phyloP scores from a whole-genome alignment of 345 rosid species.

The Bruguiera parviflora region DNA sequence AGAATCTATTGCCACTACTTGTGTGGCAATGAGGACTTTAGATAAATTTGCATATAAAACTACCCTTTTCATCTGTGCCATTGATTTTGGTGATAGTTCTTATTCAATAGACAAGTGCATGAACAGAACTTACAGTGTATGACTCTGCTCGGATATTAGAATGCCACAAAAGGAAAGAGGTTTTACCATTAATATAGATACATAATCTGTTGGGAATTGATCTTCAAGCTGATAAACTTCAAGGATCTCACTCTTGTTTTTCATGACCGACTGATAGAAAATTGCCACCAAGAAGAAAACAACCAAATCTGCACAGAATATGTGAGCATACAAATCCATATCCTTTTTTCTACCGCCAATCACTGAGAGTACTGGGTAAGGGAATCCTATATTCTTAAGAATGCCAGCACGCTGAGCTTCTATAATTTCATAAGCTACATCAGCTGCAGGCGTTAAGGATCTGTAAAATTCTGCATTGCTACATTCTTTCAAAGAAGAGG shows the following conservation, averaged over 20 bases:
- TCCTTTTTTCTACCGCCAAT: slow-evolving; percentile 47
- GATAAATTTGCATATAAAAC: background rate
- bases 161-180: slow-evolving; percentile 3
- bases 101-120: background rate
- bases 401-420: slow-evolving; percentile 28
- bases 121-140: background rate
- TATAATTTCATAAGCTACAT: slow-evolving; percentile 41
- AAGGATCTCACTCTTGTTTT: slow-evolving; percentile 46
- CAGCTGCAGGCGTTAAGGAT: slow-evolving; percentile 48
- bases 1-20: too few relatives aligned
- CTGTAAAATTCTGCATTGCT: slow-evolving; percentile 14
- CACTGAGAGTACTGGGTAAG: slow-evolving; percentile 39
- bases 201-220: slow-evolving; percentile 48
- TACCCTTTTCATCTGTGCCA: background rate
- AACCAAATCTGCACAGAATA: slow-evolving; percentile 45
- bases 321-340: slow-evolving; percentile 42
- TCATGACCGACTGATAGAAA: slow-evolving; percentile 40
- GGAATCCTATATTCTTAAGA: slow-evolving; percentile 31
- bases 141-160: background rate
- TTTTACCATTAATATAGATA: slow-evolving; percentile 39
- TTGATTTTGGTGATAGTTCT: background rate
- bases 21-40: too few relatives aligned
- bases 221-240: slow-evolving; percentile 53
- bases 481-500: slow-evolving; percentile 31
- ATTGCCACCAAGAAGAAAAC: slow-evolving; percentile 44